Conservation (phyloP, 768 basidiomycete genomes). For the Phylloporus sp. region DNA sequence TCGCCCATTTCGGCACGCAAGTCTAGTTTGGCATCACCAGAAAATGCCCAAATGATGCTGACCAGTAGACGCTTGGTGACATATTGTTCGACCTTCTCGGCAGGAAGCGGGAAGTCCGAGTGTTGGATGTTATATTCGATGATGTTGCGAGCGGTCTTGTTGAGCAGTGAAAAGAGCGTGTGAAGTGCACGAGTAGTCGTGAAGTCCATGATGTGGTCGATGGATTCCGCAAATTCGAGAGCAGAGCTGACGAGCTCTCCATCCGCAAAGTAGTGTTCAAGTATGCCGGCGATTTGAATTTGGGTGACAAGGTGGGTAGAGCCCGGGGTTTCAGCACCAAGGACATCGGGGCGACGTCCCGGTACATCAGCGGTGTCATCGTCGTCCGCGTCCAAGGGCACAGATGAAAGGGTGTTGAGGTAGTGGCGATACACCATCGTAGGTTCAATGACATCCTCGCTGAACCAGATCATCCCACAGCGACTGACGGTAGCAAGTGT, state of each 20-base stretch:
- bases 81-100: conserved; percentile 86
- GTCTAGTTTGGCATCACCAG: conserved; percentile 92
- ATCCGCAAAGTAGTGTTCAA: conserved; percentile 78
- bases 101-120: conserved; percentile 84
- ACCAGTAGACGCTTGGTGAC: conserved; percentile 85
- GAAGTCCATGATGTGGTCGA: conserved; percentile 99
- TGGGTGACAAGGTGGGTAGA: conserved; percentile 70
- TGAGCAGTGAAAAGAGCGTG: conserved; percentile 94
- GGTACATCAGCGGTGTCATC: conserved; percentile 64
- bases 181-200: conserved; percentile 86
- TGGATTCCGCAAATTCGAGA: conserved; percentile 71
- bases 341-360: conserved; percentile 53
- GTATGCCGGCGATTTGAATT: conserved; percentile 63
- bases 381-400: conserved; percentile 84
- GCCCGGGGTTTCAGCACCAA: conserved; percentile 40
- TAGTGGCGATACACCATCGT: conserved; percentile 91
- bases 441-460: conserved; percentile 89
- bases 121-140: conserved; percentile 95
- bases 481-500: conserved; percentile 98
- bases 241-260: conserved; percentile 80
- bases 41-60: conserved; percentile 96
- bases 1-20: conserved; percentile 86
- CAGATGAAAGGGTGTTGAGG: conserved; percentile 65
- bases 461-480: conserved; percentile 99
- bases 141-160: conserved; percentile 91